Conservation (phyloP, 2,329 filamentous ascomycete genomes). For the Fusarium solani-melongenae region DNA sequence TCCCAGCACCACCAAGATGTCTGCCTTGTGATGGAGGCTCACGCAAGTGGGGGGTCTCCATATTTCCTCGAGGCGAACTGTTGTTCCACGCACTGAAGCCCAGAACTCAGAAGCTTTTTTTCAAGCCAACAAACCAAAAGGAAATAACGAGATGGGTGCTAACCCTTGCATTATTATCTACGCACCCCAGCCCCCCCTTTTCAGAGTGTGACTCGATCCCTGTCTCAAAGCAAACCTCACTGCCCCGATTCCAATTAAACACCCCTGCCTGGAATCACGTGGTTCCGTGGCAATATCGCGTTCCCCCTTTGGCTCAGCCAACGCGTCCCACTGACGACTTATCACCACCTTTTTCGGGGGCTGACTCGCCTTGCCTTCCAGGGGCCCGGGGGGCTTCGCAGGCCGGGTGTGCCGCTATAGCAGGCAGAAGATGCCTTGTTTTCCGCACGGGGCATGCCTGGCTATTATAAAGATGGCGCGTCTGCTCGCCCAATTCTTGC, state of each 20-base stretch:
- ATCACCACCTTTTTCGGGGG: slow-evolving; percentile 35
- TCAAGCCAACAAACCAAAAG: neutral
- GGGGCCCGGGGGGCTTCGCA: slow-evolving; percentile 17
- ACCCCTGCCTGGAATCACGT: slow-evolving; percentile 29
- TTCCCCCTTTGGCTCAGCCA: neutral
- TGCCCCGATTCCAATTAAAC: slow-evolving; percentile 16
- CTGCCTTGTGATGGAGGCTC: slow-evolving; percentile 40
- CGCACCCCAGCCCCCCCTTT: slow-evolving; percentile 24
- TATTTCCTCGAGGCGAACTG: slow-evolving; percentile 1
- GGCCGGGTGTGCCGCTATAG: slow-evolving; percentile 36
- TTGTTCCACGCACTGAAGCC: neutral
- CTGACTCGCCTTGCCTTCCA: slow-evolving; percentile 34
- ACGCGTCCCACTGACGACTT: slow-evolving; percentile 34
- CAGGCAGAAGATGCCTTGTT: slow-evolving; percentile 33
- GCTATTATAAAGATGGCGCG: slow-evolving; percentile 43
- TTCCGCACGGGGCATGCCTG: slow-evolving; percentile 39
- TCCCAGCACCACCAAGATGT: slow-evolving; percentile 38
- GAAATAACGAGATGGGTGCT: neutral
- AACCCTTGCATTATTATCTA: slow-evolving; percentile 23
- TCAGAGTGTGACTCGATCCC: slow-evolving; percentile 8
- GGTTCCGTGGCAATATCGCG: slow-evolving; percentile 19
- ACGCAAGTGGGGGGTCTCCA: slow-evolving; percentile 7
- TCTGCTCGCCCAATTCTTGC: slow-evolving; percentile 8
- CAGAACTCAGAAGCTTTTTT: neutral
- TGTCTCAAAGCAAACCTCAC: slow-evolving; percentile 6